phyloP scores from a whole-genome alignment of 768 basidiomycete species.

The Tylopilus rubrobrunneus region DNA sequence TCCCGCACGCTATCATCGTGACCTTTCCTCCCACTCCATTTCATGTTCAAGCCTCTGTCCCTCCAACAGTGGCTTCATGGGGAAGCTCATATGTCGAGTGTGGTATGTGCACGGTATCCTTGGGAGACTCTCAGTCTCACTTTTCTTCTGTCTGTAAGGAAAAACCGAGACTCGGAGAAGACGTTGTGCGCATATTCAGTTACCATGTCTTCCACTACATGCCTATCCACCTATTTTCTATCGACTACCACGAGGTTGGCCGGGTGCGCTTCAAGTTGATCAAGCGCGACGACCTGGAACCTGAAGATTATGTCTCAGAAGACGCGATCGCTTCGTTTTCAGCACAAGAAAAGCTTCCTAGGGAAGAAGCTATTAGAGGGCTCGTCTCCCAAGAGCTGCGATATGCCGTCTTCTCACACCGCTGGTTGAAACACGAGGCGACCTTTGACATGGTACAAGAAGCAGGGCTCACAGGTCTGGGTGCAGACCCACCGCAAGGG shows the following conservation, averaged over 20 bases:
- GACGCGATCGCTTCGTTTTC: neutral
- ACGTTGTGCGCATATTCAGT: neutral
- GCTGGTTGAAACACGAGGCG: neutral
- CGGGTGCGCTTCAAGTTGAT: neutral
- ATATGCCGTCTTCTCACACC: constrained; percentile 3
- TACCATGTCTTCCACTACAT: neutral
- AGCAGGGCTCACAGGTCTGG: neutral
- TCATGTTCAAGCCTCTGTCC: neutral
- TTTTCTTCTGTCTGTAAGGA: neutral
- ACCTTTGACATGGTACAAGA: neutral
- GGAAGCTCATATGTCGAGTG: too few relatives aligned
- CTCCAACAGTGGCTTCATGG: neutral
- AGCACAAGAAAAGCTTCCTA: neutral
- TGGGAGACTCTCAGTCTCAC: neutral
- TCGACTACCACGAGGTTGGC: neutral
- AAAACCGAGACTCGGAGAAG: neutral
- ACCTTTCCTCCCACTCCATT: neutral
- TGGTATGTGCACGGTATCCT: neutral
- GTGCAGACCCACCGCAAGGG: neutral
- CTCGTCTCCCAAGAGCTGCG: neutral
- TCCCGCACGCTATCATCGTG: too few relatives aligned
- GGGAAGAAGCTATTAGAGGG: neutral
- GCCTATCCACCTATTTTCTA: neutral
- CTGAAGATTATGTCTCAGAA: neutral
- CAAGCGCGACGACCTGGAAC: neutral